These are phyloP conservation scores for Solanum hybrid DNA, from an alignment of 305 asterid genomes.

Conservation along the genomic window DNA sequence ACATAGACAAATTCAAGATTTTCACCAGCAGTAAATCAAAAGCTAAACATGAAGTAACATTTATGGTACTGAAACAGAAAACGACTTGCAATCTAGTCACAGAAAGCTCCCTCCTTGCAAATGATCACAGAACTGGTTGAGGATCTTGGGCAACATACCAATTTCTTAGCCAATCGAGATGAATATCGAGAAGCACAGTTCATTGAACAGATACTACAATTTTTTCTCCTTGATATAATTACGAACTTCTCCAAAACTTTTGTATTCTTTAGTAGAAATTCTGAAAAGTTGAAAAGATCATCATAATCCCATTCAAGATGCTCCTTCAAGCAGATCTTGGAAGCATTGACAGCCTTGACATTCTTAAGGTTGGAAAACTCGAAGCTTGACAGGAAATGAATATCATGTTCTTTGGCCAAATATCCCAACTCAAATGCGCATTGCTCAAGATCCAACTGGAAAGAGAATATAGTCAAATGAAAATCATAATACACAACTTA, in stretches of 20 bases:
- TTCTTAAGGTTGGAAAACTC: background rate
- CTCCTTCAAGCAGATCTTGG: background rate
- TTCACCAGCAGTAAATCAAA: no score
- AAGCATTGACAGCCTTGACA: background rate
- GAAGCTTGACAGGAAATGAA: background rate
- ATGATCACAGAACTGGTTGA: background rate
- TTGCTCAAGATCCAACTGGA: background rate
- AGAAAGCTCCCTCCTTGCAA: background rate
- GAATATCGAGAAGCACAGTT: background rate
- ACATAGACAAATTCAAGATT: background rate
- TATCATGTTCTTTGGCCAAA: background rate
- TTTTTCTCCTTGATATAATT: background rate
- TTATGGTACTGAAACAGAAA: background rate
- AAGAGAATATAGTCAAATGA: background rate
- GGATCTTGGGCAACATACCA: background rate
- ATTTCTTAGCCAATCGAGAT: background rate
- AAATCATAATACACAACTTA: background rate
- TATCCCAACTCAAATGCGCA: background rate
- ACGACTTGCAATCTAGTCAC: background rate
- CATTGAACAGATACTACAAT: background rate
- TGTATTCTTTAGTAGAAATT: background rate
- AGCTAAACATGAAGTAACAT: no score
- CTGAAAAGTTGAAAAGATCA: background rate
- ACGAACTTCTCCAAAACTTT: background rate
- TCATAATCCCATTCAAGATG: background rate